Evolutionary conservation across 1,284 basidiomycete genomes (phyloP), one percentile per base, ranked within the genome.

Genomic region (Tilletiopsis washingtonensis): DNA sequence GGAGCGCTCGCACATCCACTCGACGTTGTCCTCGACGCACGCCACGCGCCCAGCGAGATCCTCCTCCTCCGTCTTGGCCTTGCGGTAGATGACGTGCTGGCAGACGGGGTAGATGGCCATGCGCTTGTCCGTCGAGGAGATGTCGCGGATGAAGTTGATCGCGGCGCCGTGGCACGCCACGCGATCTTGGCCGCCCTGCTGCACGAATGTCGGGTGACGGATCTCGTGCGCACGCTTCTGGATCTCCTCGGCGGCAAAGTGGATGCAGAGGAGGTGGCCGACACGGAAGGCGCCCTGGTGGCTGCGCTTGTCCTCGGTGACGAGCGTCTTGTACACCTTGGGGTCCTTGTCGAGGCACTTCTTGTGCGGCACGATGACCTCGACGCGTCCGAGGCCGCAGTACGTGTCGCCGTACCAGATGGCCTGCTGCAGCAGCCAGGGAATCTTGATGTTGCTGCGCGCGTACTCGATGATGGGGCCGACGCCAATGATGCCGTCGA

Each of bases 41-140:
- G 52, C 61, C 26, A 71, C 59, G 9, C 68, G 47, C 0, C 68
- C 68, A 1, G 67, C 68, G 4, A 57, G 44, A 55, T 71, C 68
- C 44, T 71, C 68, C 41, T 59, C 59, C 53, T 71, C 64, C n/a
- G 53, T 56, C 54, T 69, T 69, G 27, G 62, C 64, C 52, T 71
- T 69, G 32, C 64, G 61, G 54, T 71, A 71, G 40, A 71, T 63
- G 21, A 71, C 67, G 38, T 69, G 68, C 45, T 71, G 68, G 49
- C 68, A 69, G 40, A 69, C 60, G 17, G 68, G 68, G 38, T 69
- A 71, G 15, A 71, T 54, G 15, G 58, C 58, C 47, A 64, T 59
- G n/a, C 49, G 43, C 23, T 54, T 50, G 47, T 70, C 67, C n/a
- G 44, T 41, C 11, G 61, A 51, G 3, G n/a, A 26, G n/a, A 53